Evolutionary conservation across 139 green algal species (phyloP).

Genomic region (Closterium sp.): DNA sequence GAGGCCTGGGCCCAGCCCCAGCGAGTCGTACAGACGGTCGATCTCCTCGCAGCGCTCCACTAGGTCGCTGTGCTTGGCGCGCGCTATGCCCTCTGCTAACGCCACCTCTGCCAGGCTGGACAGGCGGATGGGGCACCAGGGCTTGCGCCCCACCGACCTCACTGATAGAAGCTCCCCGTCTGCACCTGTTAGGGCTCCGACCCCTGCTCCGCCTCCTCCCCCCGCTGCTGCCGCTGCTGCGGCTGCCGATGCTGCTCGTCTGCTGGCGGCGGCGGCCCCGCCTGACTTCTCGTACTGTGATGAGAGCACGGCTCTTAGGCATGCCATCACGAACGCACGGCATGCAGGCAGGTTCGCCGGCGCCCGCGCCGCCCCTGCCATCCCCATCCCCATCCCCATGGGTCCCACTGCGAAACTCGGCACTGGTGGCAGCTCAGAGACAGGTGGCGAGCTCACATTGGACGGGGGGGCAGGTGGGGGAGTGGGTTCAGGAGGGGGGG

Average conservation of each 20-base stretch:
- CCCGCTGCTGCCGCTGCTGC: slow-evolving; percentile 1
- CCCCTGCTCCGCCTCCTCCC: not conserved
- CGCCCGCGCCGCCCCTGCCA: not conserved
- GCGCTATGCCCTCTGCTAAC: not conserved
- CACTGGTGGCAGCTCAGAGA: not conserved
- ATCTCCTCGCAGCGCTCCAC: slow-evolving; percentile 15
- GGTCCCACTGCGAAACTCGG: not conserved
- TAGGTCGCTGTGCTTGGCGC: not conserved
- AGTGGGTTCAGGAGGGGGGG: not conserved
- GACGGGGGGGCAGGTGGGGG: not conserved
- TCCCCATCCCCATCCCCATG: not conserved
- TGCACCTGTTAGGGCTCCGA: not conserved
- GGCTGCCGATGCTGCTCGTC: not conserved
- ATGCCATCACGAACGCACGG: slow-evolving; percentile 15
- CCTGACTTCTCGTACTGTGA: not conserved
- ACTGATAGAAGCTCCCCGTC: not conserved
- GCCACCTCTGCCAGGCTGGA: slow-evolving; percentile 9
- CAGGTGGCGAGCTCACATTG: not conserved
- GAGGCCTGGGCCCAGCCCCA: not conserved
- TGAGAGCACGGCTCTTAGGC: slow-evolving; percentile 6
- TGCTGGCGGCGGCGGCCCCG: not conserved
- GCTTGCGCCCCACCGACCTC: not conserved
- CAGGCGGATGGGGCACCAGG: slow-evolving; percentile 2
- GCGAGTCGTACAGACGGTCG: slow-evolving; percentile 7
- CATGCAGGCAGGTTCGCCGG: not conserved